Evolutionary conservation across 768 basidiomycete species (phyloP).

Genomic region (Dictyophora rubrovolvata): DNA sequence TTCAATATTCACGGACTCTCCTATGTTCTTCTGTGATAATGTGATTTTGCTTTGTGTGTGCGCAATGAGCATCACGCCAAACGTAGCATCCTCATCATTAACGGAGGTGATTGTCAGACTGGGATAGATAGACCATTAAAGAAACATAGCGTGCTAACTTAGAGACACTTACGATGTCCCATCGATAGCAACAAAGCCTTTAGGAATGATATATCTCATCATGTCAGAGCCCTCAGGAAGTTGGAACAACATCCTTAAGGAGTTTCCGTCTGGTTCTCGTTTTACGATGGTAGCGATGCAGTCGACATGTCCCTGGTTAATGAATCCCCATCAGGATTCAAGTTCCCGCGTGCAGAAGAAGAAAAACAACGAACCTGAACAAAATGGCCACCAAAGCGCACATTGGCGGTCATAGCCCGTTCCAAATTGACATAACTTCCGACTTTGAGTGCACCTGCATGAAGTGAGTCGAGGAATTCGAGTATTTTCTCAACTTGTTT

Average conservation of each 20-base stretch:
- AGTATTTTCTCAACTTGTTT: background rate
- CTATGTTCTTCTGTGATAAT: slow-evolving; percentile 61
- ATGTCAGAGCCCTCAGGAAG: slow-evolving; percentile 59
- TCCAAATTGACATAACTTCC: slow-evolving; percentile 86
- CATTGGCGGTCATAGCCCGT: slow-evolving; percentile 87
- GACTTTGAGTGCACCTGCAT: slow-evolving; percentile 60
- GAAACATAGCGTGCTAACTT: background rate
- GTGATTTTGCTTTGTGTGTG: slow-evolving; percentile 89
- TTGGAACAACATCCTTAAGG: slow-evolving; percentile 74
- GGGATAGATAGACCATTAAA: background rate
- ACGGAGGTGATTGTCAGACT: slow-evolving; percentile 76
- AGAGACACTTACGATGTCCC: slow-evolving; percentile 52
- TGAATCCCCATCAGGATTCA: background rate
- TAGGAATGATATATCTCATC: slow-evolving; percentile 77
- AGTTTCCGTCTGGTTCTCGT: slow-evolving; percentile 70
- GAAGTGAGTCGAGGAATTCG: background rate
- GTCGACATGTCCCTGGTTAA: slow-evolving; percentile 81
- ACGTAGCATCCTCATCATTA: slow-evolving; percentile 46
- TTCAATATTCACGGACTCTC: slow-evolving; percentile 87
- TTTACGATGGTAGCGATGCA: slow-evolving; percentile 68
- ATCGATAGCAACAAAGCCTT: slow-evolving; percentile 92
- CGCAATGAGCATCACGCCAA: slow-evolving; percentile 90
- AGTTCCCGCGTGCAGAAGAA: background rate
- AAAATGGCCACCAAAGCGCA: slow-evolving; percentile 92
- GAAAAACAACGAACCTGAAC: slow-evolving; percentile 60